phyloP scores from a whole-genome alignment of 371 early-diverging fungal genomes.

The Syncephalastrum sp. region DNA sequence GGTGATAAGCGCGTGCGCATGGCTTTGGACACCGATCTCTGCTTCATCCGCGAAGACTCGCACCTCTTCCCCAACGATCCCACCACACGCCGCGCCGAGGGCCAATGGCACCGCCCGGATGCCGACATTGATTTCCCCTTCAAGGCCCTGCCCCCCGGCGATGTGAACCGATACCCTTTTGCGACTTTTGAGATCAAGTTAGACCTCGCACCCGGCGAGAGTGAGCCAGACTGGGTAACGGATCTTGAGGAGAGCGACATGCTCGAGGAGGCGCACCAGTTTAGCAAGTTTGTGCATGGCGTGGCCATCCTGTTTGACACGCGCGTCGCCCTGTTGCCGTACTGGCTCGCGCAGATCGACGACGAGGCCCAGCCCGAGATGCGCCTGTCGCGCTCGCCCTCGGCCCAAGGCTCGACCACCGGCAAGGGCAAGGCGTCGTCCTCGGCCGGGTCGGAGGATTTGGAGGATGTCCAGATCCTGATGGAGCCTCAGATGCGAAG shows the following conservation, averaged over 20 bases:
- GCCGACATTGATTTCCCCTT: conserved; percentile 91
- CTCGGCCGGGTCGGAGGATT: conserved; percentile 15
- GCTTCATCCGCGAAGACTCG: conserved; percentile 97
- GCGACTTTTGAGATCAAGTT: conserved; percentile 99
- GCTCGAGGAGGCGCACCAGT: conserved; percentile 97
- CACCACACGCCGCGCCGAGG: conserved; percentile 58
- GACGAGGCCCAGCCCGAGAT: conserved; percentile 82
- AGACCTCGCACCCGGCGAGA: conserved; percentile 84
- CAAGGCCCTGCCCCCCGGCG: conserved; percentile 63
- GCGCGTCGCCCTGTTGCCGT: conserved; percentile 91
- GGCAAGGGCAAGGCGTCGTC: conserved; percentile 71
- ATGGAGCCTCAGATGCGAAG: conserved; percentile 1
- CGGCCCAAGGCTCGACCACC: conserved; percentile 88
- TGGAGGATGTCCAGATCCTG: conserved; percentile 1
- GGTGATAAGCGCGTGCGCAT: conserved; percentile 97
- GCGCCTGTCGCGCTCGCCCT: conserved; percentile 76
- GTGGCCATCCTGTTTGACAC: conserved; percentile 89
- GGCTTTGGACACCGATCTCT: conserved; percentile 98
- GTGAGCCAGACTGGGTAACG: conserved; percentile 94
- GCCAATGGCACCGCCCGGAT: conserved; percentile 93
- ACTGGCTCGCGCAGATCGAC: conserved; percentile 97
- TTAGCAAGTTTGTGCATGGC: conserved; percentile 99
- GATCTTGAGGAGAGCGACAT: conserved; percentile 89
- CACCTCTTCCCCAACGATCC: conserved; percentile 57
- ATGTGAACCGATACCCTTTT: conserved; percentile 94